These are phyloP conservation scores for Dianthus caryophyllus DNA, from an alignment of 148 eudicot genomes.

Conservation along the genomic window DNA sequence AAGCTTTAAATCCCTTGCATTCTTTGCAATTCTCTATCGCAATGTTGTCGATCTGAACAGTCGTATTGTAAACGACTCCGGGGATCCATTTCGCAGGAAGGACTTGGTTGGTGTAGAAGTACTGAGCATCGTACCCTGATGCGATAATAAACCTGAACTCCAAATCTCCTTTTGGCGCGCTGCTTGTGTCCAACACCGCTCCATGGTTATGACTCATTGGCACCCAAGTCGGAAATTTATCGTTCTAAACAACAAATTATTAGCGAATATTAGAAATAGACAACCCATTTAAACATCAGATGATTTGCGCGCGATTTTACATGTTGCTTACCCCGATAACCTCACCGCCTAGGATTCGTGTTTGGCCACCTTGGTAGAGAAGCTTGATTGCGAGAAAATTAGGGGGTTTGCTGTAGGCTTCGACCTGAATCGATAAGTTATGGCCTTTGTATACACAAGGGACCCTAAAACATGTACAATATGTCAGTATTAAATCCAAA, in stretches of 20 bases:
- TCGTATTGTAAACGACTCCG: constrained; percentile 17
- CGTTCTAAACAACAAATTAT: neutral
- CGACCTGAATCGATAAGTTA: constrained; percentile 57
- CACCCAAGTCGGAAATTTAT: constrained; percentile 19
- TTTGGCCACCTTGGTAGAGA: constrained; percentile 81
- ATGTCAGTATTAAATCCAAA: too few species aligned
- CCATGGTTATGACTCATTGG: constrained; percentile 28
- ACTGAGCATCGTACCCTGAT: constrained; percentile 21
- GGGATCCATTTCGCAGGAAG: constrained; percentile 25
- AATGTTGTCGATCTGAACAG: constrained; percentile 20
- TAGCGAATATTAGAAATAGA: too few species aligned
- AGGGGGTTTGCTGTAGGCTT: constrained; percentile 55
- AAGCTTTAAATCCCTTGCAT: constrained; percentile 19
- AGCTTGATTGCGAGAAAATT: constrained; percentile 54
- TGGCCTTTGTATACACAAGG: constrained; percentile 57
- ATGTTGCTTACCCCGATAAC: constrained; percentile 45
- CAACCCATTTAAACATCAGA: too few species aligned
- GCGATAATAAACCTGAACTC: constrained; percentile 21
- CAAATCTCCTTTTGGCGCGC: constrained; percentile 19
- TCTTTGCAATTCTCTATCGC: constrained; percentile 18
- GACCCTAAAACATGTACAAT: constrained; percentile 32
- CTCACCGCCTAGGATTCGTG: constrained; percentile 51
- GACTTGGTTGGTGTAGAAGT: constrained; percentile 19
- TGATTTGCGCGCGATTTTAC: too few species aligned
- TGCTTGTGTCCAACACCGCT: constrained; percentile 27